Evolutionary conservation across 129 eudicot genomes (phyloP).

Genomic region (Saposhnikovia divaricata): DNA sequence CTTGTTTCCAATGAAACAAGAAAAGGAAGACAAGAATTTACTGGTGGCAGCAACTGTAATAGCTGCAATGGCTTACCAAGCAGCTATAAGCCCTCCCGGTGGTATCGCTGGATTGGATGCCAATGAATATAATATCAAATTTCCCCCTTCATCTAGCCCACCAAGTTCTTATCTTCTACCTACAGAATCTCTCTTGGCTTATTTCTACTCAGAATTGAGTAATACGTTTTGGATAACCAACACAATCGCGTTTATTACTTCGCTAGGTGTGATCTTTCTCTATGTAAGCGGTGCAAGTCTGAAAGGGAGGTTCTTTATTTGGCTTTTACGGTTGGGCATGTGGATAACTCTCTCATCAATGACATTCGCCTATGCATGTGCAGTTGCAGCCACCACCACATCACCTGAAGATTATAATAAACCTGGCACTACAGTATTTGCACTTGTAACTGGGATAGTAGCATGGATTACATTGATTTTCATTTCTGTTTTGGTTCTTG

Average conservation of each 20-base stretch:
- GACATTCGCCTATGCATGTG: neutral
- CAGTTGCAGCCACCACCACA: neutral
- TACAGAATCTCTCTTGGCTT: neutral
- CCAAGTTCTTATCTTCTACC: no score
- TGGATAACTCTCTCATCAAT: neutral
- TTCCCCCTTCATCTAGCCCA: neutral
- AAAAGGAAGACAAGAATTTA: neutral
- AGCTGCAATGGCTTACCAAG: neutral
- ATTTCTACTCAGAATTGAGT: no score
- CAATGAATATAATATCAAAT: no score
- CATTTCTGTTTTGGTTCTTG: neutral
- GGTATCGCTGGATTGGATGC: no score
- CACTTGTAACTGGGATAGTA: neutral
- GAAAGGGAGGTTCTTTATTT: neutral
- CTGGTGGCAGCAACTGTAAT: neutral
- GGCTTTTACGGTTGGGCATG: neutral
- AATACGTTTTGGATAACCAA: neutral
- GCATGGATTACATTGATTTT: neutral
- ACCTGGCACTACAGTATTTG: no score
- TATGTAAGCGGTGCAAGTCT: neutral
- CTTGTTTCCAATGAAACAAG: neutral
- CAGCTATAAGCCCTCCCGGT: no score
- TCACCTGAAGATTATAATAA: no score
- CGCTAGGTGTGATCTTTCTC: neutral
- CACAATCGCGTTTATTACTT: neutral